phyloP scores from a whole-genome alignment of 2,329 filamentous ascomycete genomes.

The Dactylellina sp. region DNA sequence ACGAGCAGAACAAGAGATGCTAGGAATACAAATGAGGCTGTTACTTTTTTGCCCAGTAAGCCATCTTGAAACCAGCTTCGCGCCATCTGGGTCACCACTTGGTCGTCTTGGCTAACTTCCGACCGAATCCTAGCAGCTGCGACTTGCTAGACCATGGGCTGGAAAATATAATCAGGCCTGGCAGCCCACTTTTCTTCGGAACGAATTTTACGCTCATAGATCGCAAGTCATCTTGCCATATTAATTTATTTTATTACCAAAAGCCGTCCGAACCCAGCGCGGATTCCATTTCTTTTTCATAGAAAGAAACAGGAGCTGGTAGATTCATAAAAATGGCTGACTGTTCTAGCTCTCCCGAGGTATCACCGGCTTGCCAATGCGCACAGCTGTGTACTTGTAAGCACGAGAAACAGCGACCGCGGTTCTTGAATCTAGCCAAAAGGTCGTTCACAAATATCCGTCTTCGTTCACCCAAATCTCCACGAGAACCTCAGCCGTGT shows the following conservation, averaged over 20 bases:
- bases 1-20: constrained; percentile 18
- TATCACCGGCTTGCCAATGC: constrained; percentile 36
- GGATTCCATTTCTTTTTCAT: constrained; percentile 1
- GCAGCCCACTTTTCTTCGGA: constrained; percentile 46
- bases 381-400: constrained; percentile 49
- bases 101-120: constrained; percentile 40
- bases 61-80: constrained; percentile 39
- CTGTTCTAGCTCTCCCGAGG: constrained; percentile 21
- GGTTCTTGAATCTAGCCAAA: constrained; percentile 52
- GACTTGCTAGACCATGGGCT: constrained; percentile 22
- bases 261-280: constrained; percentile 43
- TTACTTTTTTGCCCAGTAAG: constrained; percentile 40
- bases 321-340: constrained; percentile 30
- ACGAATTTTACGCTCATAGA: constrained; percentile 46
- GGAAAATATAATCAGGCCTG: constrained; percentile 55
- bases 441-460: constrained; percentile 55
- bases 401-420: constrained; percentile 51
- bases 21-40: constrained; percentile 56
- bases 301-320: constrained; percentile 6
- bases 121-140: constrained; percentile 32
- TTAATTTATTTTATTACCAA: constrained; percentile 22
- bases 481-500: constrained; percentile 39
- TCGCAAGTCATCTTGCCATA: constrained; percentile 51
- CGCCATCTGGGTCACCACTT: constrained; percentile 16
- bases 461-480: constrained; percentile 49